Evolutionary conservation across 805 yeast species (phyloP), one percentile per base, ranked within the genome.

Genomic region (Osmozyma mogii): DNA sequence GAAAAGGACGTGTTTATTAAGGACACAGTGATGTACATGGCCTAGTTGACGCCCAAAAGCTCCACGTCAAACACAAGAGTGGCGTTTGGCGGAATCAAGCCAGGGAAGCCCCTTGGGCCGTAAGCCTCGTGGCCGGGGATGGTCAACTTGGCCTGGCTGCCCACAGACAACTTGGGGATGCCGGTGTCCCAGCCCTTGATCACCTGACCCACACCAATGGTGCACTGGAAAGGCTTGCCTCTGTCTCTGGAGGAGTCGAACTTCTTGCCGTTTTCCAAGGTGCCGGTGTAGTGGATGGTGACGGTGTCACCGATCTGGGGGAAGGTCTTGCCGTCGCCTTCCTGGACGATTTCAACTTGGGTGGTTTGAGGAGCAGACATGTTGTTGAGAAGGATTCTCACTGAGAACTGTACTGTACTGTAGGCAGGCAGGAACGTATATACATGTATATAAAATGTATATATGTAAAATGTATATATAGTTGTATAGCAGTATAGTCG

Each of bases 101-200:
- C 95, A 46, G 96, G 96, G 78, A 82, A 85, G 28, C 97, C 97
- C 63, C 94, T 78, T 43, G 73, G 72, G 40, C 96, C 96, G 64
- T 89, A 89, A 45, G 94, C 97, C 65, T 84, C 81, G 49, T 77
- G 75, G 43, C 95, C 94, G 49, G 96, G 94, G 49, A 89, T 85
- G 49, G 94, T 85, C 54, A 89, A 70, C 55, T 81, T 72, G 29
- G 96, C 95, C 70, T 81, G 83, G 65, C 92, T 85, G 50, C 97
- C 97, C 29, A 87, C 72, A 31, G 94, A 81, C 56, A 89, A 70
- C 62, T 87, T 77, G 32, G 96, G 95, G 56, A 87, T 84, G 39
- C 88, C 95, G 51, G 76, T 83, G 53, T 88, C 96, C 96, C 96
- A 89, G 44, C 96, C 97, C 54, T 77, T 76, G 65, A 89, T 89